Base-by-base conservation (phyloP, 129 eudicot species). In the Kitagawia praeruptora region DNA sequence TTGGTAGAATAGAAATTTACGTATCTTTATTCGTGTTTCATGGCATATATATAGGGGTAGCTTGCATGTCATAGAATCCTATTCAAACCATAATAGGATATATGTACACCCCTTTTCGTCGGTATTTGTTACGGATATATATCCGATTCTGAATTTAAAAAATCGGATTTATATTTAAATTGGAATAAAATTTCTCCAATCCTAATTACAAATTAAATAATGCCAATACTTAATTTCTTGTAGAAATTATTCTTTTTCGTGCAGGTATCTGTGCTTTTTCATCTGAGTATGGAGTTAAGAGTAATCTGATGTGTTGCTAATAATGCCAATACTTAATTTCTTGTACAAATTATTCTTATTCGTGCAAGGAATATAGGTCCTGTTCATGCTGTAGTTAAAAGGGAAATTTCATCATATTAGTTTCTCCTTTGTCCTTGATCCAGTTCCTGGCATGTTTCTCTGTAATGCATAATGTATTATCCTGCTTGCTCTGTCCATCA, bases 191-290 rank as follows among this genome's bases (percentile, higher is more conserved):
- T n/a, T n/a, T n/a, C n/a, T n/a, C n/a, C n/a, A n/a, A n/a, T n/a
- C n/a, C n/a, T n/a, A n/a, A n/a, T n/a, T n/a, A n/a, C n/a, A n/a
- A n/a, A n/a, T n/a, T n/a, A n/a, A 38, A 18, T 78, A 19, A 38
- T 41, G 40, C 46, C 25, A 73, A 19, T 14, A 67, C 16, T 69
- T 13, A 14, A 31, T 18, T 7, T 16, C 27, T 45, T 70, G 3
- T 70, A 31, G n/a, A 16, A 28, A 37, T 15, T 6, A 13, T 14
- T 27, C 31, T 14, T 37, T 14, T 69, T 69, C 4, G 41, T 38
- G 18, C 98, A 89, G 99, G 99, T 96, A 81, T 25, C 42, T 16
- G 28, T 53, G 31, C 72, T 10, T 63, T 16, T 25, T 47, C 10
- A 69, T 77, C n/a, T 72, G n/a, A 40, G 27, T 48, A 7, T 63